Evolutionary conservation across 805 yeast species (phyloP).

Genomic region (Lipomyces anomalus): DNA sequence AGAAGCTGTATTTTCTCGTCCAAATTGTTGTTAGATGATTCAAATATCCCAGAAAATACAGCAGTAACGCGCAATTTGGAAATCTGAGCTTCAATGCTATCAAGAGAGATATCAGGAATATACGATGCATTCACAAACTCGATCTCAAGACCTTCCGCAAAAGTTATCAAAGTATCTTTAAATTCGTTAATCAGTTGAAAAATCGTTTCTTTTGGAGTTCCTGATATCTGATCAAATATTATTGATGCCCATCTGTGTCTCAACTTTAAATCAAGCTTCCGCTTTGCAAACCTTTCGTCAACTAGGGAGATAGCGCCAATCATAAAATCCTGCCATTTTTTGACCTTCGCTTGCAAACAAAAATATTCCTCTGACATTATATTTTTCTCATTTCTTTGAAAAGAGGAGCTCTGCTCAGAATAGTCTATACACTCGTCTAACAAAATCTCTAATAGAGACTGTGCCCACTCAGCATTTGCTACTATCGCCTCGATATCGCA

Average conservation of each 20-base stretch:
- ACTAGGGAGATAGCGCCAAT: background rate
- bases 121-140: constrained; percentile 28
- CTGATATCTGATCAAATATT: constrained; percentile 40
- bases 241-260: constrained; percentile 48
- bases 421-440: constrained; percentile 19
- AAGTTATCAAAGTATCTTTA: constrained; percentile 1
- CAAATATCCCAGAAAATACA: constrained; percentile 51
- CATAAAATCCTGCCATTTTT: background rate
- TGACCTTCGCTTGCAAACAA: background rate
- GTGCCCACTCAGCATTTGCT: constrained; percentile 6
- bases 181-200: constrained; percentile 28
- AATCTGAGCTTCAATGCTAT: constrained; percentile 52
- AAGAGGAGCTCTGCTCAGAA: background rate
- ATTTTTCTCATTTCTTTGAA: background rate
- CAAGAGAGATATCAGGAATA: constrained; percentile 51
- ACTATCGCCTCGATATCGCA: background rate
- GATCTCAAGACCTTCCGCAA: background rate
- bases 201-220: constrained; percentile 34
- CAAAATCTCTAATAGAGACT: constrained; percentile 22
- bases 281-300: background rate
- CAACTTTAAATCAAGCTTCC: constrained; percentile 21
- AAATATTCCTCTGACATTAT: background rate
- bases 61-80: constrained; percentile 68
- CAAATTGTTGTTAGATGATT: constrained; percentile 27
- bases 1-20: constrained; percentile 35